Base-by-base conservation (phyloP, 306 rosid species). In the Cicer judaicum region DNA sequence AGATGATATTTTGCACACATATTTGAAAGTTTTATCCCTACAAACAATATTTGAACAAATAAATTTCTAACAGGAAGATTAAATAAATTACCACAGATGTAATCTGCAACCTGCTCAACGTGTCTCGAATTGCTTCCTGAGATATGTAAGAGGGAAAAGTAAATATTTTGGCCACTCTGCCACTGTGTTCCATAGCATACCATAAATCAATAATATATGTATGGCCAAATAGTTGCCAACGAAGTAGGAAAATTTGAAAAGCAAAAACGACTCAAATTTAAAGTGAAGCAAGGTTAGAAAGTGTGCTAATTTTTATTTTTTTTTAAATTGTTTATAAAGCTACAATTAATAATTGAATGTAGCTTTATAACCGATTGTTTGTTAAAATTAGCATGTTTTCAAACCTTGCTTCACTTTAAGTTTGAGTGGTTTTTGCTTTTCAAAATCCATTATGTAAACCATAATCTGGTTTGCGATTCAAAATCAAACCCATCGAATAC, bases 41-140 rank as follows among this genome's bases (percentile, higher is more conserved):
- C 14, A 60, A 74, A 38, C 47, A 18, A 76, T 72, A 53, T 65
- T 36, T 6, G 54, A 44, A 55, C 63, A 70, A 5, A 76, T 41
- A 73, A 64, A 68, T 21, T 69, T 44, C 11, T 43, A 29, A 74
- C 60, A 63, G 48, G 74, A 73, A 64, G 49, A 70, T 55, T 36
- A 81, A 80, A 77, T 14, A 47, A 42, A 64, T 87, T 90, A 93
- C 98, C 98, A 88, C 97, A 59, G 97, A 59, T 57, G 83, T 62
- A 64, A 93, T 89, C 82, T 83, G 80, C 75, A 88, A 80, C 84
- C 84, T 64, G 76, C 81, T 74, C 87, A 93, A 75, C 34, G 85
- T 69, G 61, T 71, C 87, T 80, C 65, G 83, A 70, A 93, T 81
- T 72, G 87, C 86, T 70, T 91, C 88, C 98, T 93, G 90, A 12